phyloP scores from a whole-genome alignment of 2,329 filamentous ascomycete genomes.

The Harringtonia lauricola region DNA sequence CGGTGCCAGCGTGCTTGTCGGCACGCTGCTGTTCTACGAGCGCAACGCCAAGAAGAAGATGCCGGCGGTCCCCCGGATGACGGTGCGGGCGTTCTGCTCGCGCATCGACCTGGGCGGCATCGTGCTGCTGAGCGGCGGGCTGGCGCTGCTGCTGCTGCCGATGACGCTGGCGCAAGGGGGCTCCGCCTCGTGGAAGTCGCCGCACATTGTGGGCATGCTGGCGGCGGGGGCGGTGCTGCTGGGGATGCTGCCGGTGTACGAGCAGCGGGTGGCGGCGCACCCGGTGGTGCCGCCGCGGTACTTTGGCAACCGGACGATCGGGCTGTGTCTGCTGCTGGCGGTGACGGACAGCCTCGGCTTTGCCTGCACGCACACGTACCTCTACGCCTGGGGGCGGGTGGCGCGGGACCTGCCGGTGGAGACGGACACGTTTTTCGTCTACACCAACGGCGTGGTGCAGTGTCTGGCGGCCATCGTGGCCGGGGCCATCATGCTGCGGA shows the following conservation, averaged over 20 bases:
- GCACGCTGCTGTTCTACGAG: constrained; percentile 37
- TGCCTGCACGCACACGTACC: constrained; percentile 32
- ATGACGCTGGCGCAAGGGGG: constrained; percentile 31
- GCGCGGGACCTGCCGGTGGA: constrained; percentile 27
- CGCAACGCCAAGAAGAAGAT: constrained; percentile 33
- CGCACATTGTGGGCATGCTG: constrained; percentile 32
- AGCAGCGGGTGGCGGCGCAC: constrained; percentile 28
- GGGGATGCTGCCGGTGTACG: constrained; percentile 33
- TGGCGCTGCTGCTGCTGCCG: constrained; percentile 35
- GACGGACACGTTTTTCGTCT: constrained; percentile 30
- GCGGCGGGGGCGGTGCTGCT: constrained; percentile 29
- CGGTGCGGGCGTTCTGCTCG: constrained; percentile 23
- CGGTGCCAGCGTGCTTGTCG: constrained; percentile 36
- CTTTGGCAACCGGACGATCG: constrained; percentile 30
- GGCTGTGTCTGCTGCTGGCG: constrained; percentile 26
- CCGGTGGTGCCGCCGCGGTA: constrained; percentile 34
- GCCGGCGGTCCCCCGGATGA: constrained; percentile 20
- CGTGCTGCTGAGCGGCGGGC: constrained; percentile 34
- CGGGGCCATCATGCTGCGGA: constrained; percentile 29
- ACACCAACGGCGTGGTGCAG: constrained; percentile 28
- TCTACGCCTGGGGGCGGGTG: constrained; percentile 34
- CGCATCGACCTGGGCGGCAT: constrained; percentile 29
- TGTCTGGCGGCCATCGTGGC: constrained; percentile 27
- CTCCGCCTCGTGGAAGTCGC: constrained; percentile 28
- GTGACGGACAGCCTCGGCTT: constrained; percentile 32